These are phyloP conservation scores for Sergeia podlipaevii DNA, from an alignment of 208 protist species.

Conservation along the genomic window DNA sequence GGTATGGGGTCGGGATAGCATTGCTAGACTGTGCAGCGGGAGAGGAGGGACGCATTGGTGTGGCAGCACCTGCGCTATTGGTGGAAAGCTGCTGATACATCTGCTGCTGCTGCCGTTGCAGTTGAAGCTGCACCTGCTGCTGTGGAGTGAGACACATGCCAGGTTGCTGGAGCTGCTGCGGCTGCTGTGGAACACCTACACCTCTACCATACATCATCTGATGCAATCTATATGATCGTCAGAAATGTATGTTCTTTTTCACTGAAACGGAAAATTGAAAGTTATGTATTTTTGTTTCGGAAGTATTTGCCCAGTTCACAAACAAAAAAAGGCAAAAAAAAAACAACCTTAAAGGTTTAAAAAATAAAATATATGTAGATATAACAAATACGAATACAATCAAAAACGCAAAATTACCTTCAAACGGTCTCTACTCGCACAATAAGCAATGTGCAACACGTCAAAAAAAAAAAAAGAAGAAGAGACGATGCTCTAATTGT, in stretches of 20 bases:
- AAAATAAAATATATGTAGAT: no score
- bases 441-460: no score
- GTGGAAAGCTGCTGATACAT: no score
- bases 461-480: no score
- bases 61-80: no score
- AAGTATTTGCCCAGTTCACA: background rate
- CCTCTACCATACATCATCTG: background rate
- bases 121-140: background rate
- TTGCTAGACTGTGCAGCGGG: background rate
- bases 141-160: background rate
- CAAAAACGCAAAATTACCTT: no score
- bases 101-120: background rate
- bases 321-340: slow-evolving; percentile 1
- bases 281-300: background rate
- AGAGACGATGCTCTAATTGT: no score
- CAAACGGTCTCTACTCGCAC: no score
- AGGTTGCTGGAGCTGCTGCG: slow-evolving; percentile 12
- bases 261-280: background rate
- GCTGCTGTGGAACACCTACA: slow-evolving; percentile 18
- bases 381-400: no score
- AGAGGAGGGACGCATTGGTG: no score
- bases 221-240: background rate
- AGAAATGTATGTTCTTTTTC: background rate
- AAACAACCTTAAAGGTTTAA: background rate
- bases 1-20: background rate